phyloP scores from a whole-genome alignment of 345 rosid genomes.

The Excoecaria agallocha region DNA sequence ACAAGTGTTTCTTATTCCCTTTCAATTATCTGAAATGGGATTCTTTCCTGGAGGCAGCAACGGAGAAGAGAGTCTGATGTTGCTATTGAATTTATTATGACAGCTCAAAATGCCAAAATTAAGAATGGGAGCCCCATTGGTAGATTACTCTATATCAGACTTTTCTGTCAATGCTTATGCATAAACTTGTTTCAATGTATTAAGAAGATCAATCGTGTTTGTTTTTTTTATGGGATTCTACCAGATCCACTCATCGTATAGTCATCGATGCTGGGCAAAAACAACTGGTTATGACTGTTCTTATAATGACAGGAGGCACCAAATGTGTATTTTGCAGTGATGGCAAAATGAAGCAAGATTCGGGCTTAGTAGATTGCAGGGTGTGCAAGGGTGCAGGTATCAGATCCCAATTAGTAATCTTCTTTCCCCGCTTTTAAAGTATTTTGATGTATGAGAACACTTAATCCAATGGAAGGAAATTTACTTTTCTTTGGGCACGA shows the following conservation, averaged over 20 bases:
- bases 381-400: constrained; percentile 97
- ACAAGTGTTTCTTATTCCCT: no score
- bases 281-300: not conserved
- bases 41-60: no score
- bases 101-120: no score
- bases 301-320: constrained; percentile 62
- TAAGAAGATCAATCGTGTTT: not conserved
- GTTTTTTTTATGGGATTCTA: not conserved
- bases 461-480: not conserved
- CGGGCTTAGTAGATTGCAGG: constrained; percentile 64
- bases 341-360: constrained; percentile 88
- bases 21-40: no score
- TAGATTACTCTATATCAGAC: not conserved
- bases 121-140: no score
- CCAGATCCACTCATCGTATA: not conserved
- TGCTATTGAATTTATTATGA: no score
- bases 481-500: no score
- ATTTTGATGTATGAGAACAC: not conserved
- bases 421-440: no score
- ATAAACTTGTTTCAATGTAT: not conserved
- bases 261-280: not conserved
- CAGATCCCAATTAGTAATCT: not conserved
- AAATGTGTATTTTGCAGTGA: constrained; percentile 76
- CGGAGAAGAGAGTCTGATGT: no score
- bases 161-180: not conserved